Evolutionary conservation across 2,329 filamentous ascomycete genomes (phyloP).

Genomic region (Cylindrodendrum hubeiense): DNA sequence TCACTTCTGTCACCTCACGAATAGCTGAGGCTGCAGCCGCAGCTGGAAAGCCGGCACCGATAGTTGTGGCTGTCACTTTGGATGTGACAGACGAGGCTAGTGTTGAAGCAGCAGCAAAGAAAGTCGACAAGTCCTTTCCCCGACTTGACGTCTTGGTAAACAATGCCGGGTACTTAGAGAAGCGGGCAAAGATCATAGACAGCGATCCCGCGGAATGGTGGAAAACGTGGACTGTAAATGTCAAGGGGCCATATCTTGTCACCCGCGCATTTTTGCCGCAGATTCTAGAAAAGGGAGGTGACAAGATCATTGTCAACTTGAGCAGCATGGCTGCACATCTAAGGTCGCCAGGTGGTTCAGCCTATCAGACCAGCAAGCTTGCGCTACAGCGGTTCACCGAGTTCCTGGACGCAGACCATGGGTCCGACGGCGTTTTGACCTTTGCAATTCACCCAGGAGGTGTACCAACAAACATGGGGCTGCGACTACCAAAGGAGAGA

Average conservation of each 20-base stretch:
- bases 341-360: slow-evolving; percentile 49
- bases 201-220: slow-evolving; percentile 58
- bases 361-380: slow-evolving; percentile 63
- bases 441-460: slow-evolving; percentile 55
- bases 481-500: slow-evolving; percentile 17
- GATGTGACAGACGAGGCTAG: slow-evolving; percentile 52
- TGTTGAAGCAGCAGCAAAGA: slow-evolving; percentile 47
- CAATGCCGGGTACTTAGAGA: slow-evolving; percentile 58
- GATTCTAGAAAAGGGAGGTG: slow-evolving; percentile 46
- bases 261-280: slow-evolving; percentile 62
- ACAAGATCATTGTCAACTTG: slow-evolving; percentile 61
- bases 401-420: slow-evolving; percentile 60
- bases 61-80: slow-evolving; percentile 55
- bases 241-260: slow-evolving; percentile 60
- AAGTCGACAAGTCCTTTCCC: slow-evolving; percentile 47
- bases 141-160: slow-evolving; percentile 57
- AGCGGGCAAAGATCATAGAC: slow-evolving; percentile 51
- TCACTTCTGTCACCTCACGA: slow-evolving; percentile 50
- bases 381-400: slow-evolving; percentile 63
- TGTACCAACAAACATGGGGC: slow-evolving; percentile 49
- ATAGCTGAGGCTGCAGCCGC: slow-evolving; percentile 51
- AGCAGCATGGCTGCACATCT: slow-evolving; percentile 57
- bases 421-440: slow-evolving; percentile 53
- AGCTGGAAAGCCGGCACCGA: slow-evolving; percentile 46
- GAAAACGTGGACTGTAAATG: slow-evolving; percentile 50